phyloP scores from a whole-genome alignment of 495 filamentous ascomycete genomes.

The Trichoderma erinaceum region DNA sequence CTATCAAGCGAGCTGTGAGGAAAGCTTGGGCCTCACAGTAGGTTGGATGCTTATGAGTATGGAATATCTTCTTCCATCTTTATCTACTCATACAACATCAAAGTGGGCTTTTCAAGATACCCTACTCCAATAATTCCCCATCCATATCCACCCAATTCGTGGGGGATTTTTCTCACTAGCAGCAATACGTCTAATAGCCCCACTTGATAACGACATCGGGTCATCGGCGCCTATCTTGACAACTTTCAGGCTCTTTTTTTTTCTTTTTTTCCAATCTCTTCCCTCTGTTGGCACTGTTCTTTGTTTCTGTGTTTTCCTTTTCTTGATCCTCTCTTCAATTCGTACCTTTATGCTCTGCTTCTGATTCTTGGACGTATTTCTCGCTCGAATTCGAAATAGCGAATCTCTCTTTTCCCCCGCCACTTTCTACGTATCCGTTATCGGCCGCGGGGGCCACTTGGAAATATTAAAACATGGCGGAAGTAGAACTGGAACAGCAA shows the following conservation, averaged over 20 bases:
- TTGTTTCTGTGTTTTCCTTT: not conserved
- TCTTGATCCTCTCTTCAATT: not conserved
- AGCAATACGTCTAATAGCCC: too few species aligned
- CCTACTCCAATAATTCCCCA: not conserved
- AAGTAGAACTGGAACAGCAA: conserved; percentile 1
- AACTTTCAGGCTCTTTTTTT: not conserved
- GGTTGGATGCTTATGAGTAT: too few species aligned
- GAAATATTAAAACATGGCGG: not conserved
- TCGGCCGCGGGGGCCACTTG: not conserved
- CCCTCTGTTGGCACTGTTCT: not conserved
- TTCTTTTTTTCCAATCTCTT: too few species aligned
- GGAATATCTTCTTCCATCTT: too few species aligned
- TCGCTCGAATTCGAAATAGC: too few species aligned
- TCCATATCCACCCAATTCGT: conserved; percentile 5
- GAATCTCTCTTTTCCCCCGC: not conserved
- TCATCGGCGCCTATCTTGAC: not conserved
- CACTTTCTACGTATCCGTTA: not conserved
- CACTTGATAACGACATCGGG: conserved; percentile 7
- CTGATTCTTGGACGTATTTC: not conserved
- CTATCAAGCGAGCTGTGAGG: too few species aligned
- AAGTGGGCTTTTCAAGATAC: not conserved
- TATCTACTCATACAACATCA: conserved; percentile 14
- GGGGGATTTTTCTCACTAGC: not conserved
- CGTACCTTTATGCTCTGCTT: not conserved
- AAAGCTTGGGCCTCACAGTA: too few species aligned